Percentiles rank a stretch among this genome's conserved stretches.
Evolutionary conservation across 2,329 filamentous ascomycete genomes (phyloP).

Genomic region (Lachnellula hyalina): DNA sequence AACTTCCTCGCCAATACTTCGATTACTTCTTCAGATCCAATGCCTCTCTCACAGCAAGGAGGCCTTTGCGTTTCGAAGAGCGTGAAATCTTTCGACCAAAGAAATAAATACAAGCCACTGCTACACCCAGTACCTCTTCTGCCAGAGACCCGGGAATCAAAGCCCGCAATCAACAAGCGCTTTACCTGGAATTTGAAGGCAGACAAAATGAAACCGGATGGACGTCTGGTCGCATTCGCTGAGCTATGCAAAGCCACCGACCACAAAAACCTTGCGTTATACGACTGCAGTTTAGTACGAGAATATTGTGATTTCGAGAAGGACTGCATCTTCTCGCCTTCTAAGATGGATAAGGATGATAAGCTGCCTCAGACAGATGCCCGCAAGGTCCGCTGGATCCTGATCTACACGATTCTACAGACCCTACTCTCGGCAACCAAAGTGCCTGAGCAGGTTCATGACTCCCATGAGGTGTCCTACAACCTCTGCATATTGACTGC

Average conservation of each 20-base stretch:
- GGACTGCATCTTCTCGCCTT: conserved; percentile 43
- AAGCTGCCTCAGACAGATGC: conserved; percentile 59
- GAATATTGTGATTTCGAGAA: conserved; percentile 69
- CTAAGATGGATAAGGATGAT: conserved; percentile 50
- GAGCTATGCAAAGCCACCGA: conserved; percentile 49
- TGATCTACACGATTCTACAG: conserved; percentile 70
- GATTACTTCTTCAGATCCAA: conserved; percentile 41
- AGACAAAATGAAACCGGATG: conserved; percentile 42
- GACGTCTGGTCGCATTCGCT: conserved; percentile 45
- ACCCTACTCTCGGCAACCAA: conserved; percentile 61
- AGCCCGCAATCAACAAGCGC: conserved; percentile 26
- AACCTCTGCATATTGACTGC: conserved; percentile 30
- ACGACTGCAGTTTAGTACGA: conserved; percentile 50
- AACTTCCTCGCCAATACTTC: conserved; percentile 62
- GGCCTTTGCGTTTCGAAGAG: conserved; percentile 68
- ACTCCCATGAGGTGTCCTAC: conserved; percentile 53
- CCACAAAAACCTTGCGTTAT: conserved; percentile 29
- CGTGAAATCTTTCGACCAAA: conserved; percentile 59
- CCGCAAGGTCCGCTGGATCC: conserved; percentile 72
- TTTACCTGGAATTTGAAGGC: conserved; percentile 15
- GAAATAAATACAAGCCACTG: conserved; percentile 55
- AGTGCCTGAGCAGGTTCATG: conserved; percentile 55
- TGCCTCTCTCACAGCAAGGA: conserved; percentile 51
- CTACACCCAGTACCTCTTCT: conserved; percentile 62
- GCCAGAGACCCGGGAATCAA: conserved; percentile 38